Evolutionary conservation across 208 protist species (phyloP).

Genomic region (Lotmaria passim): DNA sequence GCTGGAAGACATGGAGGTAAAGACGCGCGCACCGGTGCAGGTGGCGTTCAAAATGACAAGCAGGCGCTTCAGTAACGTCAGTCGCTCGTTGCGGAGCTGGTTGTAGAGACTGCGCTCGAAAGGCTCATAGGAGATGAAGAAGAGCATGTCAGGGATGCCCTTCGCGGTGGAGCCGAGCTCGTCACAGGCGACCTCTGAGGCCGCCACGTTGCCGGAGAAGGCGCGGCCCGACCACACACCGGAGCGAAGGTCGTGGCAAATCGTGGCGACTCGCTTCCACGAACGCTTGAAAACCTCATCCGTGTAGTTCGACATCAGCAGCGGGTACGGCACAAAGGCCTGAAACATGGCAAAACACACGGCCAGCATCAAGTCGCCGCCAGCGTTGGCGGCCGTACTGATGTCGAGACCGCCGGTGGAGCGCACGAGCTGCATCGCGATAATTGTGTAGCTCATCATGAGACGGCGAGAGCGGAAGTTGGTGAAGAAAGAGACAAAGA

Average conservation of each 20-base stretch:
- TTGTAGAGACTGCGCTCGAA: conserved; percentile 50
- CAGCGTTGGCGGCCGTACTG: conserved; percentile 30
- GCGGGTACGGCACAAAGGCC: conserved; percentile 44
- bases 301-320: conserved; percentile 37
- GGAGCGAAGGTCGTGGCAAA: conserved; percentile 33
- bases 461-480: conserved; percentile 38
- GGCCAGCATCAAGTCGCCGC: conserved; percentile 39
- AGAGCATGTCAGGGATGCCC: conserved; percentile 35
- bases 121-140: conserved; percentile 47
- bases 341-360: conserved; percentile 44
- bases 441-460: conserved; percentile 42
- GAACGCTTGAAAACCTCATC: conserved; percentile 34
- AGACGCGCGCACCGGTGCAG: conserved; percentile 28
- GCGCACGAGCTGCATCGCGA: conserved; percentile 59
- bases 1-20: conserved; percentile 32
- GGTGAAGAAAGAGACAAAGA: conserved; percentile 48
- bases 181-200: conserved; percentile 42
- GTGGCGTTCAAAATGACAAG: conserved; percentile 53
- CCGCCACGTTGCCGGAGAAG: conserved; percentile 30
- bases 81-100: conserved; percentile 49
- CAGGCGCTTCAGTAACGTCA: conserved; percentile 40
- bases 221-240: conserved; percentile 53
- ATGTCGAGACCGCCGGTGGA: background rate
- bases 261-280: conserved; percentile 38
- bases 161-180: conserved; percentile 31